Evolutionary conservation across 1,284 basidiomycete genomes (phyloP).

Genomic region (Heterobasidion occidentale): DNA sequence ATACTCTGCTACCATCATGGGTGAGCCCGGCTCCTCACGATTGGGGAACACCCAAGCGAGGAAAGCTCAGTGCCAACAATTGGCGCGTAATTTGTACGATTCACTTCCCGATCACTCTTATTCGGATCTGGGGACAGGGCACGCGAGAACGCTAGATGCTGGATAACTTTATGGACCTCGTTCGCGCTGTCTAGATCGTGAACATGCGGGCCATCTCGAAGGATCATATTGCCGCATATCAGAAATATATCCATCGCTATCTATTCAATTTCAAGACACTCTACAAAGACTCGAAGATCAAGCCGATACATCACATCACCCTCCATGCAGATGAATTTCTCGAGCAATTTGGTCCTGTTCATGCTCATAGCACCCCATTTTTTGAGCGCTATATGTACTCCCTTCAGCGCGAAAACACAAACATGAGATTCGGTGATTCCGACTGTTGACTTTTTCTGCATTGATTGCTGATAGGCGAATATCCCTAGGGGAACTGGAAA

Average conservation of each 20-base stretch:
- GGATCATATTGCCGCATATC: not conserved
- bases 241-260: not conserved
- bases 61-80: not conserved
- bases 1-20: not conserved
- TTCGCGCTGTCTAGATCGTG: slow-evolving; percentile 1
- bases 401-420: not conserved
- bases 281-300: not conserved
- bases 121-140: not conserved
- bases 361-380: not conserved
- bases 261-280: not conserved
- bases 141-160: not conserved
- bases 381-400: not conserved
- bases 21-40: not conserved
- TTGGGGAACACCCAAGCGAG: not conserved
- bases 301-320: slow-evolving; percentile 1
- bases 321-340: not conserved
- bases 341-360: not conserved
- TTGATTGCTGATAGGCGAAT: not conserved
- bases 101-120: not conserved
- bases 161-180: slow-evolving; percentile 4
- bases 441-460: not conserved
- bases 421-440: slow-evolving; percentile 1
- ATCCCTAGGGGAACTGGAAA: not conserved
- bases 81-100: not conserved
- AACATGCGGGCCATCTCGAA: not conserved